Evolutionary conservation across 495 filamentous ascomycete genomes (phyloP).

Genomic region (Penicillium crystallinum): DNA sequence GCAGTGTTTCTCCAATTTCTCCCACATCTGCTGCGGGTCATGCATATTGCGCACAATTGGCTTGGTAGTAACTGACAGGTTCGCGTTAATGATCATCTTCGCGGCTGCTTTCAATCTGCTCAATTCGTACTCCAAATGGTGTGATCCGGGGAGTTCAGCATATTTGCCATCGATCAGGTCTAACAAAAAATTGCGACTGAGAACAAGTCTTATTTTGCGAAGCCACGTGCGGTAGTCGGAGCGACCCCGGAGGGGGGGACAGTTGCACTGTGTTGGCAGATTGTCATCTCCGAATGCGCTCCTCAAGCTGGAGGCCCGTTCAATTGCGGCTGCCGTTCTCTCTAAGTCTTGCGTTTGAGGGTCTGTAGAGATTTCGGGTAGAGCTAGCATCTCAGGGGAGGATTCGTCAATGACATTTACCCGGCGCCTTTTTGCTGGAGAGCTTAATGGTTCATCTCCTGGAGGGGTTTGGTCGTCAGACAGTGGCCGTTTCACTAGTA

Average conservation of each 20-base stretch:
- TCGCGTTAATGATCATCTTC: not conserved
- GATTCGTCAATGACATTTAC: not conserved
- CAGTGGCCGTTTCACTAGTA: not conserved
- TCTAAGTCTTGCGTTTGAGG: not conserved
- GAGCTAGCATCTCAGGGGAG: not conserved
- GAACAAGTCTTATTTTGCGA: not conserved
- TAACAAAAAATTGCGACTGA: not conserved
- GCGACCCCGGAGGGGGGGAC: not conserved
- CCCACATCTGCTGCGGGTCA: slow-evolving; percentile 1
- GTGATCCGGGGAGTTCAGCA: not conserved
- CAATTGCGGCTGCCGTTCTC: not conserved
- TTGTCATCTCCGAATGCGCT: not conserved
- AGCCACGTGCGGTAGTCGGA: not conserved
- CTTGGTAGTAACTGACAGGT: not conserved
- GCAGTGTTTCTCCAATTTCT: slow-evolving; percentile 3
- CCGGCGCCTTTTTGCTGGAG: slow-evolving; percentile 4
- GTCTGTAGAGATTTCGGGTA: not conserved
- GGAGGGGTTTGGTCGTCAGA: not conserved
- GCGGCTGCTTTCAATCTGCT: not conserved
- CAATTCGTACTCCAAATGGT: not conserved
- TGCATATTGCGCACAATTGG: slow-evolving; percentile 1
- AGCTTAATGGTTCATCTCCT: not conserved
- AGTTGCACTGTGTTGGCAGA: not conserved
- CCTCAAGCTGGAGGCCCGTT: not conserved
- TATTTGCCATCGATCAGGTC: not conserved